Conservation (phyloP, 1,139 yeast species). For the Candida sp. region DNA sequence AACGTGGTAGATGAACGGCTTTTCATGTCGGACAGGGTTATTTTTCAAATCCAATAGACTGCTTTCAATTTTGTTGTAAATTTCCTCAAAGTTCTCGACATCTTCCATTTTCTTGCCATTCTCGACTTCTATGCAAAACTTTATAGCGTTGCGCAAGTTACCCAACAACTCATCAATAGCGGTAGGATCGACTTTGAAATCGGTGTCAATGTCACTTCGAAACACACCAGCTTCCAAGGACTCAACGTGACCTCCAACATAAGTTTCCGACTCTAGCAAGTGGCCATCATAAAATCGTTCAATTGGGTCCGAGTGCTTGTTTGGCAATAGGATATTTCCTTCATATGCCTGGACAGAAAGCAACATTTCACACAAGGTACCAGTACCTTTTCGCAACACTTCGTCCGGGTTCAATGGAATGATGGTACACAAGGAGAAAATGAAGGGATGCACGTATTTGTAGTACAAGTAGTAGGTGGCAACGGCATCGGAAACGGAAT, state of each 20-base stretch:
- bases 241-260: slow-evolving; percentile 99
- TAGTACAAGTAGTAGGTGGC: slow-evolving; percentile 96
- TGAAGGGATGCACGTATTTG: slow-evolving; percentile 97
- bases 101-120: slow-evolving; percentile 73
- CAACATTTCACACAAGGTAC: slow-evolving; percentile 98
- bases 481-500: slow-evolving; percentile 99
- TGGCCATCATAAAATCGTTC: slow-evolving; percentile 97
- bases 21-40: slow-evolving; percentile 70
- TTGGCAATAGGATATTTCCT: slow-evolving; percentile 79
- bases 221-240: slow-evolving; percentile 98
- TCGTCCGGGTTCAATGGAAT: slow-evolving; percentile 98
- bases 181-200: slow-evolving; percentile 78
- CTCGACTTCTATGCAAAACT: slow-evolving; percentile 87
- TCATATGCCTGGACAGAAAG: slow-evolving; percentile 96
- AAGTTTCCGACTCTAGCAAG: slow-evolving; percentile 91
- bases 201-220: slow-evolving; percentile 80
- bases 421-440: slow-evolving; percentile 94
- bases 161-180: slow-evolving; percentile 81
- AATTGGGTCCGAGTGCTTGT: slow-evolving; percentile 90
- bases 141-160: slow-evolving; percentile 77
- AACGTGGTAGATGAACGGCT: slow-evolving; percentile 93
- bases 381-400: slow-evolving; percentile 95
- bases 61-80: slow-evolving; percentile 58
- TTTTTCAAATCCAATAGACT: slow-evolving; percentile 61
- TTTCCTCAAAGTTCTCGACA: slow-evolving; percentile 79